Conservation (phyloP, 2,329 filamentous ascomycete species). For the Bipolaris sorokiniana region DNA sequence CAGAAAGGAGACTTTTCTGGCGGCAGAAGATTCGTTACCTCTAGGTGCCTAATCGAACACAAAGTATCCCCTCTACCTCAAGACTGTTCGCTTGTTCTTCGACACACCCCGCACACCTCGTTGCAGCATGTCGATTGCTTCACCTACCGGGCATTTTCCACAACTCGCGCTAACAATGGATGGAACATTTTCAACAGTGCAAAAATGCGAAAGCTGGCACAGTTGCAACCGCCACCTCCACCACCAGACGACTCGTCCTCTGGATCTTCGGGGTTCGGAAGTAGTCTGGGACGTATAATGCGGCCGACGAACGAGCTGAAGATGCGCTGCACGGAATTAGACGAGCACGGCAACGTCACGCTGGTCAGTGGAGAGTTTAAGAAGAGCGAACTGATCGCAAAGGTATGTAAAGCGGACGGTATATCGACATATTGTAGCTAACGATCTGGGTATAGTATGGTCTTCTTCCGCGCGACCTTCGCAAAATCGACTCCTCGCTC, state of each 20-base stretch:
- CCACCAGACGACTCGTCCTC: conserved; percentile 62
- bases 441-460: conserved; percentile 78
- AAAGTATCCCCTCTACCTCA: conserved; percentile 2
- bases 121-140: neutral
- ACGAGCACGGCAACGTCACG: conserved; percentile 89
- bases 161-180: conserved; percentile 15
- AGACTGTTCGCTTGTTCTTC: conserved; percentile 1
- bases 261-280: conserved; percentile 49
- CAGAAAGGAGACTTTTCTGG: neutral
- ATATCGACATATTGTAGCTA: neutral
- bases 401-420: conserved; percentile 59
- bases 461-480: conserved; percentile 87
- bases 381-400: conserved; percentile 95
- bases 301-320: conserved; percentile 85
- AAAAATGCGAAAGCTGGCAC: conserved; percentile 50
- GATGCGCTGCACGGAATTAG: conserved; percentile 91
- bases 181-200: conserved; percentile 39
- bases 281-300: conserved; percentile 69
- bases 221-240: conserved; percentile 64
- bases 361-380: conserved; percentile 95
- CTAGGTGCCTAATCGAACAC: conserved; percentile 5
- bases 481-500: conserved; percentile 96
- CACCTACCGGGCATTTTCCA: conserved; percentile 15
- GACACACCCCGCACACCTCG: neutral
- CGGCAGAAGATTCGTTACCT: conserved; percentile 13